Conservation (phyloP, 805 yeast genomes). For the Nakazawaea ishiwadae region DNA sequence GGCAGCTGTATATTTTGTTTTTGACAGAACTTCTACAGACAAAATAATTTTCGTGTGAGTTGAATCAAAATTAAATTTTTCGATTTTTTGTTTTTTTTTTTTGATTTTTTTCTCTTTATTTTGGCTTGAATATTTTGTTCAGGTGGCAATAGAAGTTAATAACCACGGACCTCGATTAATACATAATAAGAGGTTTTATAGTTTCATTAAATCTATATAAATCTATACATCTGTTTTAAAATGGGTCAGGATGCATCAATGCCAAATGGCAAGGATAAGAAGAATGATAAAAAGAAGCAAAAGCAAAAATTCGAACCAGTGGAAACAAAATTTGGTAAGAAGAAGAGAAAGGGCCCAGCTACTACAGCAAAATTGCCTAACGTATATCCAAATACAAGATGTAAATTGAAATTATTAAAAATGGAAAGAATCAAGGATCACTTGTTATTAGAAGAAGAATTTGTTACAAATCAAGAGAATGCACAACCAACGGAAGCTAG, state of each 20-base stretch:
- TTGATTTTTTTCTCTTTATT: no score
- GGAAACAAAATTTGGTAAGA: conserved; percentile 87
- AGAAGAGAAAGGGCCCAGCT: conserved; percentile 90
- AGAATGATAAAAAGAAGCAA: conserved; percentile 51
- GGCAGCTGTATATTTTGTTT: no score
- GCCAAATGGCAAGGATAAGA: conserved; percentile 19
- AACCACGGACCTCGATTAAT: no score
- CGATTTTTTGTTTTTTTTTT: no score
- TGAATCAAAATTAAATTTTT: not conserved
- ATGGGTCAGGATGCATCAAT: conserved; percentile 22
- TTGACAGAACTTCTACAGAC: no score
- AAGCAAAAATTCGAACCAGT: conserved; percentile 99
- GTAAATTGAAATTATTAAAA: conserved; percentile 84
- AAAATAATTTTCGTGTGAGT: not conserved
- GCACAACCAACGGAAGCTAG: conserved; percentile 95
- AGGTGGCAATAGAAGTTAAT: conserved; percentile 5
- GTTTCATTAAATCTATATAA: no score
- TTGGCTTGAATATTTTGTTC: not conserved
- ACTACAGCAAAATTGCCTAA: conserved; percentile 80
- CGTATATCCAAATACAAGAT: conserved; percentile 89
- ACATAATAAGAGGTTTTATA: no score
- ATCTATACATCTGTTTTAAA: not conserved
- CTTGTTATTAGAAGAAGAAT: conserved; percentile 89
- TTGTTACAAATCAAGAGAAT: conserved; percentile 90
- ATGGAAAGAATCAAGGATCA: conserved; percentile 97